A percentile compares a stretch with the other conserved stretches of the same genome.
phyloP scores from a whole-genome alignment of 345 rosid genomes.

The Brassica juncea region DNA sequence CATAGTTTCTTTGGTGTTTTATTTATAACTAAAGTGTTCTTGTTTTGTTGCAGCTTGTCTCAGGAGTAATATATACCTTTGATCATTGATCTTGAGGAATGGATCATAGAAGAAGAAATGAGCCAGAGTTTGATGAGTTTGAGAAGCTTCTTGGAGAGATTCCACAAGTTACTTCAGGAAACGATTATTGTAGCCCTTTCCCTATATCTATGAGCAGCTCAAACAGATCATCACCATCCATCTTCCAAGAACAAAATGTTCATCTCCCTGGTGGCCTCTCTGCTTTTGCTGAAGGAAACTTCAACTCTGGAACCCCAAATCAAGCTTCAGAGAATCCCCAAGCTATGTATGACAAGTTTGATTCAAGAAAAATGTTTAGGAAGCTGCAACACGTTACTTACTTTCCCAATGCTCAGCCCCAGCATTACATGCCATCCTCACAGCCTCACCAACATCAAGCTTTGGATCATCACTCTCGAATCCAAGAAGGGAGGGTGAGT shows the following conservation, averaged over 20 bases:
- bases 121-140: constrained; percentile 65
- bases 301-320: constrained; percentile 35
- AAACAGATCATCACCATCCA: constrained; percentile 38
- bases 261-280: constrained; percentile 58
- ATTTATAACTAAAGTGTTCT: not conserved
- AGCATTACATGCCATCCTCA: constrained; percentile 48
- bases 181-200: constrained; percentile 11
- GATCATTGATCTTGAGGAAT: constrained; percentile 42
- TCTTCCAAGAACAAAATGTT: constrained; percentile 44
- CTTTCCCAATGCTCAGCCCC: constrained; percentile 47
- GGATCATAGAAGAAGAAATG: constrained; percentile 56
- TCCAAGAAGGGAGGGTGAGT: constrained; percentile 44
- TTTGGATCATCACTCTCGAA: constrained; percentile 49
- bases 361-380: constrained; percentile 43
- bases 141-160: constrained; percentile 85
- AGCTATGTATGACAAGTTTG: constrained; percentile 43
- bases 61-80: not conserved
- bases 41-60: constrained; percentile 36
- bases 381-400: constrained; percentile 49
- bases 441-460: constrained; percentile 49
- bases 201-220: constrained; percentile 45
- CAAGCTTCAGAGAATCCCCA: constrained; percentile 26
- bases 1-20: not conserved
- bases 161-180: constrained; percentile 68
- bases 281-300: constrained; percentile 50